phyloP scores from a whole-genome alignment of 257 asterid genomes.

The Marsdenia floribunda region DNA sequence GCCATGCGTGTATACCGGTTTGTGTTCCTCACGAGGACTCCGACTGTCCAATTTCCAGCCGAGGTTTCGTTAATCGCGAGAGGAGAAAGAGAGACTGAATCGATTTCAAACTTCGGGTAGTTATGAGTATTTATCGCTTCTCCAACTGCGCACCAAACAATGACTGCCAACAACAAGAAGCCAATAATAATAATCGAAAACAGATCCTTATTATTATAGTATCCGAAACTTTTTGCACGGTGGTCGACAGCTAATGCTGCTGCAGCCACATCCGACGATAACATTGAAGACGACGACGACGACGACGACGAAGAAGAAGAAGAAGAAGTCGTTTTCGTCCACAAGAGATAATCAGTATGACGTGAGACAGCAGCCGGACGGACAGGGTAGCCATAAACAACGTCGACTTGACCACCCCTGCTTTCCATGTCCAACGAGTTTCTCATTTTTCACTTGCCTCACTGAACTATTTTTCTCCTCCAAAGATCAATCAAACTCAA shows the following conservation, averaged over 20 bases:
- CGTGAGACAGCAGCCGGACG: neutral
- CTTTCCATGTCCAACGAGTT: neutral
- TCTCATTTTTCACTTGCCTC: neutral
- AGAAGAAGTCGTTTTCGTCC: neutral
- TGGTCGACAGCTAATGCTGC: neutral
- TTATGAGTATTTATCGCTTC: neutral
- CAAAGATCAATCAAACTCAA: neutral
- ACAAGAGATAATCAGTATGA: neutral
- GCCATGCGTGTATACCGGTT: neutral
- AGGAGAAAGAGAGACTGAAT: neutral
- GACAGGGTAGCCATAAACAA: conserved; percentile 11
- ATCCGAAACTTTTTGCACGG: neutral
- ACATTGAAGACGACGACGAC: neutral
- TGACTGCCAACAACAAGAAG: neutral
- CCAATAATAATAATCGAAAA: neutral
- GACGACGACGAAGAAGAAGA: neutral
- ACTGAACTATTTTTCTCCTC: neutral
- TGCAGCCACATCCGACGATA: neutral
- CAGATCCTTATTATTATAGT: neutral
- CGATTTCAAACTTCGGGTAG: neutral
- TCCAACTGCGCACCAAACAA: neutral
- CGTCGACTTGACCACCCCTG: neutral
- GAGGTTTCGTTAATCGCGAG: neutral
- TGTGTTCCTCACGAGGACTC: neutral
- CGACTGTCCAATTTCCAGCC: neutral